Base-by-base conservation (phyloP, 2,329 filamentous ascomycete genomes). In the Fusarium domesticum region DNA sequence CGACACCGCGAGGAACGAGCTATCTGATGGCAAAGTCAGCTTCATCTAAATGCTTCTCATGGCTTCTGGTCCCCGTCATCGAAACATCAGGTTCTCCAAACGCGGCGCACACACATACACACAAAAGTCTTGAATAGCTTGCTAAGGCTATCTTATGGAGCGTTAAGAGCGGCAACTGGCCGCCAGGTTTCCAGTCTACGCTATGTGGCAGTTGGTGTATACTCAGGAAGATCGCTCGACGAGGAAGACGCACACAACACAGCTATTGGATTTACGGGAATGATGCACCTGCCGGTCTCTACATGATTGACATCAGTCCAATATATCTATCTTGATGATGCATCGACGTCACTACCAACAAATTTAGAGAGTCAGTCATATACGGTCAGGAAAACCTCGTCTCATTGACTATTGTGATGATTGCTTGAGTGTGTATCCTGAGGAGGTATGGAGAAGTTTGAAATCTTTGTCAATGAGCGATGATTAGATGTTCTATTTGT, bases 41-140 rank as follows among this genome's bases (percentile, higher is more conserved):
- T 55, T 47, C 16, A 34, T 57, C 14, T 57, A 57, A 15, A 16
- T 45, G 4, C 35, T 57, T 0, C 50, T 56, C 15, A 35, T 57
- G 12, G 45, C 39, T 5, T 52, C 34, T 4, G 54, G 53, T 6
- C 50, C 47, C 6, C 44, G 48, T 3, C 39, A 52, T 11, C 31
- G 37, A 18, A 54, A 30, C 31, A 15, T 56, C 3, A 49, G 18
- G 23, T 44, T 54, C 31, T 42, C 7, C 17, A 45, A 48, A 6
- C 34, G 35, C 18, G 18, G 11, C 0, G 0, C 5, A 0, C 37
- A 57, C n/a, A n/a, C n/a, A n/a, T 12, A 0, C 6, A 3, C 46
- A 42, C 2, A 32, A 3, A 0, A 38, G 35, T 14, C 42, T 57
- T 2, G 1, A 17, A 0, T 53, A 48, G 37, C 42, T 56, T 2